Conservation (phyloP, 1,139 yeast species). For the Hanseniaspora uvarum region DNA sequence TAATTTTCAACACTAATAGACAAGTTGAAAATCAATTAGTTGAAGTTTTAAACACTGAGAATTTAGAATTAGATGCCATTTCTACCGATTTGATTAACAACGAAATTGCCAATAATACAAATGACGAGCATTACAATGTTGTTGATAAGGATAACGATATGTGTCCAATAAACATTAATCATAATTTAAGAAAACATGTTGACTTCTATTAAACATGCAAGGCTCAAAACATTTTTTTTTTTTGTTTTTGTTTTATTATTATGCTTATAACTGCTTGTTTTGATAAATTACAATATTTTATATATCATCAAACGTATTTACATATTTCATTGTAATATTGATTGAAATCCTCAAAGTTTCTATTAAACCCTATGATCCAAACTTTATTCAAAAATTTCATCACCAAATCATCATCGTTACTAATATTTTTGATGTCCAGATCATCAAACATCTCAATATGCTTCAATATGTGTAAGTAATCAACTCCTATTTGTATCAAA, state of each 20-base stretch:
- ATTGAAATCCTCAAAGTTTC: conserved; percentile 3
- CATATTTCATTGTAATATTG: conserved; percentile 11
- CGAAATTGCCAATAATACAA: conserved; percentile 19
- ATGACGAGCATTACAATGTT: conserved; percentile 23
- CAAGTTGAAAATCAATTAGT: conserved; percentile 17
- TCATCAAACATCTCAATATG: not conserved
- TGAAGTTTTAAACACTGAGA: conserved; percentile 23
- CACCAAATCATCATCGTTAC: not conserved
- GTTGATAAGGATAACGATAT: conserved; percentile 36
- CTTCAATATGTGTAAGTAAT: conserved; percentile 6
- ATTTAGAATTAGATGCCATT: not conserved
- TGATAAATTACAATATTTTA: not conserved
- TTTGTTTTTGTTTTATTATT: not conserved
- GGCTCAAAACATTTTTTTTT: too few relatives aligned
- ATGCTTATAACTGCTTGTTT: too few relatives aligned
- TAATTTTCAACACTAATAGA: conserved; percentile 38
- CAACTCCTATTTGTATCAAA: conserved; percentile 12
- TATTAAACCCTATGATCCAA: conserved; percentile 3
- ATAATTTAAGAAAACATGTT: conserved; percentile 68
- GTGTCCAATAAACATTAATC: conserved; percentile 55
- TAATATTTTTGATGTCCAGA: not conserved
- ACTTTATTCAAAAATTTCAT: not conserved
- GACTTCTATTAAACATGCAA: conserved; percentile 40
- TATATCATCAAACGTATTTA: conserved; percentile 1
- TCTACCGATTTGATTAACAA: conserved; percentile 20